Conservation (phyloP, 805 yeast species). For the Monosporozyma aerobia region DNA sequence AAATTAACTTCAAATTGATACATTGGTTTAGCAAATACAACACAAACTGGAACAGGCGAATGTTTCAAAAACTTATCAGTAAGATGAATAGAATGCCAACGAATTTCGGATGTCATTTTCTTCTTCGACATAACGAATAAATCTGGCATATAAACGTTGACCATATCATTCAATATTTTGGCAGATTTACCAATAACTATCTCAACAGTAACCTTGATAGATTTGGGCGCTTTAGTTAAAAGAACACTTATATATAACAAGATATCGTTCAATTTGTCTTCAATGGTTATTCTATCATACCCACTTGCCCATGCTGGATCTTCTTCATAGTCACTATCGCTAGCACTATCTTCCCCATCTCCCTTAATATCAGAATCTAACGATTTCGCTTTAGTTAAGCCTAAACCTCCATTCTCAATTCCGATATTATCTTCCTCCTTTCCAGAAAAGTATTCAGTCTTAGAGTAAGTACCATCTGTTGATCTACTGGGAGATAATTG, state of each 20-base stretch:
- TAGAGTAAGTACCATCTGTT: background rate
- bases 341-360: background rate
- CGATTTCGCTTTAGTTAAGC: background rate
- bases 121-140: constrained; percentile 21
- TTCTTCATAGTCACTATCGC: background rate
- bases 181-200: constrained; percentile 24
- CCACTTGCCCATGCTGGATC: constrained; percentile 26
- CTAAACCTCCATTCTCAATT: background rate
- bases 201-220: constrained; percentile 28
- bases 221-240: constrained; percentile 12
- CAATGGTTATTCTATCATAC: constrained; percentile 19
- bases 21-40: constrained; percentile 25
- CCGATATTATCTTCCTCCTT: background rate
- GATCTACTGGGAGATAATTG: background rate
- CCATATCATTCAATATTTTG: constrained; percentile 21
- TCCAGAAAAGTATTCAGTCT: constrained; percentile 8
- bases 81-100: constrained; percentile 20
- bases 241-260: constrained; percentile 13
- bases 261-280: constrained; percentile 16
- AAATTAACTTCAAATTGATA: constrained; percentile 20
- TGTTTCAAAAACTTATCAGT: constrained; percentile 20
- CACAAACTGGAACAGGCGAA: constrained; percentile 25
- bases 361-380: background rate
- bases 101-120: constrained; percentile 16
- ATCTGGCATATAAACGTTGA: constrained; percentile 28